Percentiles rank a stretch among this genome's conserved stretches.
Evolutionary conservation across 257 asterid species (phyloP).

Genomic region (Jacaranda mimosifolia): DNA sequence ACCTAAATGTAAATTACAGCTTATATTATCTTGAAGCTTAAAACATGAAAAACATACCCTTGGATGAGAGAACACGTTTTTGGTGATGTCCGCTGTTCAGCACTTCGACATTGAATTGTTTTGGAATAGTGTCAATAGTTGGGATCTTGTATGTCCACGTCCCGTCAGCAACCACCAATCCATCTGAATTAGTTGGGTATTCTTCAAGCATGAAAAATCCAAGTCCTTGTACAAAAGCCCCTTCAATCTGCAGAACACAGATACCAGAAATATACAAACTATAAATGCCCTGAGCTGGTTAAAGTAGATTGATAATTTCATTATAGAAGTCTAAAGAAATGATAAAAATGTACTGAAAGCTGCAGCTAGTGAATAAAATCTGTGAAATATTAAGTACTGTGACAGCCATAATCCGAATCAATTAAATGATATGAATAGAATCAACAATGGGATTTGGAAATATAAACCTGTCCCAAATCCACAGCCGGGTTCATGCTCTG

Average conservation of each 20-base stretch:
- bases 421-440: background rate
- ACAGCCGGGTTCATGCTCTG: constrained; percentile 86
- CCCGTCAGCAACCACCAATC: constrained; percentile 57
- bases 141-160: constrained; percentile 88
- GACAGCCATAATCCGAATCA: too few species aligned
- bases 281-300: background rate
- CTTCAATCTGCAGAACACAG: constrained; percentile 65
- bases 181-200: constrained; percentile 58
- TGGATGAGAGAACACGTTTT: constrained; percentile 76
- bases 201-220: constrained; percentile 86
- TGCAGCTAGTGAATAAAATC: too few species aligned
- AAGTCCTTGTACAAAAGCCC: constrained; percentile 79
- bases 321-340: too few species aligned
- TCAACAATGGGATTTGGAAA: background rate
- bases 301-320: too few species aligned
- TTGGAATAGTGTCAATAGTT: constrained; percentile 70
- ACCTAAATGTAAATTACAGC: background rate
- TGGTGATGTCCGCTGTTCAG: constrained; percentile 66
- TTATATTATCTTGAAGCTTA: background rate
- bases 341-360: too few species aligned
- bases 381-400: too few species aligned
- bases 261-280: background rate
- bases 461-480: constrained; percentile 77
- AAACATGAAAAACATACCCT: constrained; percentile 49
- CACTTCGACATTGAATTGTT: constrained; percentile 61